Percentiles rank a stretch among this genome's conserved stretches.
These are phyloP conservation scores for Spergularia marina DNA, from an alignment of 148 eudicot species.

Conservation along the genomic window DNA sequence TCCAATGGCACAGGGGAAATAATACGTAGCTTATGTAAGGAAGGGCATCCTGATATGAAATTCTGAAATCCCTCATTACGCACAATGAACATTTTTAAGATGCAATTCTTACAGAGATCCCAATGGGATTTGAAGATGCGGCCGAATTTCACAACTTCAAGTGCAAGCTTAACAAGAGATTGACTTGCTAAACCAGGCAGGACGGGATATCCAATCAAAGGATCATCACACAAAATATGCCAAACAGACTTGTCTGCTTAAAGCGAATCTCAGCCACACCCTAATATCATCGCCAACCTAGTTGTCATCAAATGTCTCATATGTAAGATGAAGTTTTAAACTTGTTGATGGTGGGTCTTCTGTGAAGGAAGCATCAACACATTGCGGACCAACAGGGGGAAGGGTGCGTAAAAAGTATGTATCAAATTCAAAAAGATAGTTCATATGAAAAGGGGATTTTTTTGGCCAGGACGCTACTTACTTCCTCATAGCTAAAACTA, in stretches of 20 bases:
- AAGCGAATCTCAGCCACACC: not conserved
- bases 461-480: no score
- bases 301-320: no score
- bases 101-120: not conserved
- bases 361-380: not conserved
- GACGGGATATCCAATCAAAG: not conserved
- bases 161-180: not conserved
- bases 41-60: slow-evolving; percentile 2
- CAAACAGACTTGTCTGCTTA: not conserved
- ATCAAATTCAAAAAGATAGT: not conserved
- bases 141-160: not conserved
- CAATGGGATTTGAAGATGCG: not conserved
- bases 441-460: fast-evolving
- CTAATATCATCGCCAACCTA: not conserved
- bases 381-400: not conserved
- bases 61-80: not conserved
- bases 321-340: not conserved
- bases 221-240: no score
- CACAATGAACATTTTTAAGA: not conserved
- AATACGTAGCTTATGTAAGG: not conserved
- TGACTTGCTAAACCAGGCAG: not conserved
- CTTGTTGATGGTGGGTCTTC: not conserved
- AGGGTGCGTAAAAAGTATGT: not conserved
- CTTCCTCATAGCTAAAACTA: not conserved
- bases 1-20: fast-evolving